Percentiles rank a stretch among this genome's conserved stretches.
Conservation (phyloP, 768 basidiomycete species). For the Pisolithus albus region DNA sequence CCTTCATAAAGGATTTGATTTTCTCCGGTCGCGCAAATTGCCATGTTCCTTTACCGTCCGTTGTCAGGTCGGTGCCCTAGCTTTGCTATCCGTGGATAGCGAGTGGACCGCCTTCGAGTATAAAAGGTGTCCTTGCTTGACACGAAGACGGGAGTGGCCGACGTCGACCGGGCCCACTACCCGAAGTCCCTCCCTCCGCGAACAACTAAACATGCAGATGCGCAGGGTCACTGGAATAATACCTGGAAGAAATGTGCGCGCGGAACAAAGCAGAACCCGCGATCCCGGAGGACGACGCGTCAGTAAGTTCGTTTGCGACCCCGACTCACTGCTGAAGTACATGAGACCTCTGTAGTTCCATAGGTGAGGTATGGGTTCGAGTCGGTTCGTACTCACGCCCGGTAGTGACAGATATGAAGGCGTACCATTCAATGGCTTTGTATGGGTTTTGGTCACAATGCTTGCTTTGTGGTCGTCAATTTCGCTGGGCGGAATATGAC, state of each 20-base stretch:
- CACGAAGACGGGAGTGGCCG: constrained; percentile 2
- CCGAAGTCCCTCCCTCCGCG: background rate
- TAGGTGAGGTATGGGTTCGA: no score
- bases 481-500: constrained; percentile 2
- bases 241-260: constrained; percentile 4
- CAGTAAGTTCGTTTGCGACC: background rate
- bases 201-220: background rate
- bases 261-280: constrained; percentile 13
- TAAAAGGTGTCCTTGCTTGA: constrained; percentile 6
- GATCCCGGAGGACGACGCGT: background rate
- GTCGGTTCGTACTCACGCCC: no score
- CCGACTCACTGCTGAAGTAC: background rate
- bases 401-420: background rate
- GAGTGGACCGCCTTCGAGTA: background rate
- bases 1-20: constrained; percentile 5
- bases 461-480: background rate
- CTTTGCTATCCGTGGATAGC: background rate
- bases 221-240: background rate
- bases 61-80: constrained; percentile 1
- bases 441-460: background rate
- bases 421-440: background rate
- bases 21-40: constrained; percentile 6
- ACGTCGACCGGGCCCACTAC: background rate
- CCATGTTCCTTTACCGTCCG: constrained; percentile 9
- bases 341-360: background rate